Evolutionary conservation across 2,329 filamentous ascomycete species (phyloP).

Genomic region (Phoma herbarum): DNA sequence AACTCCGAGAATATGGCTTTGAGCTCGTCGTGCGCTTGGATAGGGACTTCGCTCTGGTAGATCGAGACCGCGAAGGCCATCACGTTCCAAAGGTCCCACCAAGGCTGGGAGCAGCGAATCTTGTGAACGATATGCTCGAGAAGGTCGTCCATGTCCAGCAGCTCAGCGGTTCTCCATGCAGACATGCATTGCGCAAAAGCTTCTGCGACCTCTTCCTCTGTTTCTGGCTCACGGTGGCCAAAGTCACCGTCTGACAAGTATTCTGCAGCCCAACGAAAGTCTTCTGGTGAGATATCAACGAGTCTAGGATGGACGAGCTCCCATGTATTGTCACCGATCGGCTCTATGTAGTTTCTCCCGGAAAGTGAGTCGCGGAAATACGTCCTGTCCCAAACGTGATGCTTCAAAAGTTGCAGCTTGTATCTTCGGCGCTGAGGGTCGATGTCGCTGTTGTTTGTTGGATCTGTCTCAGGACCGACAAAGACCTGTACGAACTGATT

Average conservation of each 20-base stretch:
- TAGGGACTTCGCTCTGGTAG: conserved; percentile 18
- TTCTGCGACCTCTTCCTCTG: conserved; percentile 21
- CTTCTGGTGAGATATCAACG: conserved; percentile 21
- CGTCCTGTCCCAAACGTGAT: conserved; percentile 22
- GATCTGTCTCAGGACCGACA: conserved; percentile 10
- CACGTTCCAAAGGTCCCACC: conserved; percentile 20
- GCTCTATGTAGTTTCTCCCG: conserved; percentile 21
- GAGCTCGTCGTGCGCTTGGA: conserved; percentile 23
- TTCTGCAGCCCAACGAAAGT: conserved; percentile 40
- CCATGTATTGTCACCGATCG: conserved; percentile 28
- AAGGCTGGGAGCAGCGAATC: conserved; percentile 15
- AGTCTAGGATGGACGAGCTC: conserved; percentile 31
- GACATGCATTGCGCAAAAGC: conserved; percentile 31
- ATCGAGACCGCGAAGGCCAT: conserved; percentile 29
- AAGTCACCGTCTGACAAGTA: conserved; percentile 35
- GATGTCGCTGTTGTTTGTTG: conserved; percentile 7
- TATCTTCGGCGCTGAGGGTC: conserved; percentile 24
- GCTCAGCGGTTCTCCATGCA: conserved; percentile 35
- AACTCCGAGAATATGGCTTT: conserved; percentile 26
- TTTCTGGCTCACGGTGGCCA: conserved; percentile 25
- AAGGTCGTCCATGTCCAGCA: conserved; percentile 38
- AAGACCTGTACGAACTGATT: conserved; percentile 33
- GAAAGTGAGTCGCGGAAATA: conserved; percentile 28
- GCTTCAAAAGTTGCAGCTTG: conserved; percentile 15
- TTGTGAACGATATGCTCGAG: conserved; percentile 39